Percentiles rank a stretch among this genome's conserved stretches.
Conservation (phyloP, 106 monocot genomes). For the Dendrobium nobile region DNA sequence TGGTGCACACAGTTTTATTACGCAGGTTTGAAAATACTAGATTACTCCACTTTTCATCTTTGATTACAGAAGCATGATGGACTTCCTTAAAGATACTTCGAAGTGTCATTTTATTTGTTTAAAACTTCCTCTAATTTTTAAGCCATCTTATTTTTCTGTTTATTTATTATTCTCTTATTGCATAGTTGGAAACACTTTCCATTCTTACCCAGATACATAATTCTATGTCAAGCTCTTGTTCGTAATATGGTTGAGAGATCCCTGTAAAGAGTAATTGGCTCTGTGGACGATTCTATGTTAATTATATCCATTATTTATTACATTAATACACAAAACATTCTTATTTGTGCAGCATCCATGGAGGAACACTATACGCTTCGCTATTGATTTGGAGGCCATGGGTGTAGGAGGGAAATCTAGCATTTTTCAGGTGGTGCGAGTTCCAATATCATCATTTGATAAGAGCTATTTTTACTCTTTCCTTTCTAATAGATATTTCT, state of each 20-base stretch:
- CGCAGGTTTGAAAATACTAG: slow-evolving; percentile 47
- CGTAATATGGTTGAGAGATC: neutral
- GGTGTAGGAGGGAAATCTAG: slow-evolving; percentile 67
- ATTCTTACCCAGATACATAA: neutral
- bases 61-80: neutral
- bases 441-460: neutral
- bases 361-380: slow-evolving; percentile 43
- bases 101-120: neutral
- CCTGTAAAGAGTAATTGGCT: neutral
- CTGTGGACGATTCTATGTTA: neutral
- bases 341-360: slow-evolving; percentile 58
- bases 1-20: slow-evolving; percentile 98
- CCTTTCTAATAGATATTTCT: neutral
- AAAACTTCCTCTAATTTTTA: neutral
- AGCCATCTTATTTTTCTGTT: neutral
- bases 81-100: neutral
- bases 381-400: slow-evolving; percentile 73
- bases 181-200: neutral
- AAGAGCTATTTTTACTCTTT: neutral
- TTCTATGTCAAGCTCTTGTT: neutral
- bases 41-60: neutral
- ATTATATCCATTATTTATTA: neutral
- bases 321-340: neutral
- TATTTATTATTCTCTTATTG: neutral
- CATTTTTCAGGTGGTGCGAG: slow-evolving; percentile 48